Base-by-base conservation (phyloP, 257 asterid genomes). In the Penstemon davidsonii region DNA sequence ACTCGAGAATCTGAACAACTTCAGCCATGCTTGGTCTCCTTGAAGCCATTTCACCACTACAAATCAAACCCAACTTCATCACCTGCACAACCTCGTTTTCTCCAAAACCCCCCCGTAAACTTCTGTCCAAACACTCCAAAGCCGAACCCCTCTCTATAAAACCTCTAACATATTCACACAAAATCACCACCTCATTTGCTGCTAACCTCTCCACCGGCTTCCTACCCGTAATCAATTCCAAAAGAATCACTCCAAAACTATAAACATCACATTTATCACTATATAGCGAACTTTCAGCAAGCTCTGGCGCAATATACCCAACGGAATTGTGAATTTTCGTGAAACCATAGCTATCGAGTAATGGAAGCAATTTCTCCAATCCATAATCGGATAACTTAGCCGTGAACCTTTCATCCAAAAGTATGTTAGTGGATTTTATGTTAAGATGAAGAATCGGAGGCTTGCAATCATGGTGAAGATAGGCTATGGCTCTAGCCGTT, bases 11-110 rank as follows among this genome's bases (percentile, higher is more conserved):
- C 78, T 91, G 96, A 63, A 89, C 95, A 13, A 83, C 96, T 78
- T 91, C 98, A 49, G 96, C 96, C 95, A 91, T 91, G 82, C 89
- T 91, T 39, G 98, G 96, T 70, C 98, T 84, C 81, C 86, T 86
- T 19, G 82, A 76, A 50, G 96, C 83, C 57, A 39, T 59, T 66
- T 93, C 99, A 2, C 73, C 73, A 36, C 95, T 85, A 66, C 99
- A 88, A 56, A 93, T 83, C 81, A 90, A 69, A 7, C 99, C 97
- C 74, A 93, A 56, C 78, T 86, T 88, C 97, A 88, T 85, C 12
- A 93, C 97, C 87, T 90, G 99, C 70, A 84, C 69, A 44, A 88
- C 71, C 85, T 93, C 99, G 12, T 78, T 87, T 69, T 93, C 99
- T 1, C 56, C 84, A 47, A 73, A 84, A 3, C 92, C 99, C 3